These are phyloP conservation scores for Grosmannia huntii DNA, from an alignment of 2,329 filamentous ascomycete species.

Conservation along the genomic window DNA sequence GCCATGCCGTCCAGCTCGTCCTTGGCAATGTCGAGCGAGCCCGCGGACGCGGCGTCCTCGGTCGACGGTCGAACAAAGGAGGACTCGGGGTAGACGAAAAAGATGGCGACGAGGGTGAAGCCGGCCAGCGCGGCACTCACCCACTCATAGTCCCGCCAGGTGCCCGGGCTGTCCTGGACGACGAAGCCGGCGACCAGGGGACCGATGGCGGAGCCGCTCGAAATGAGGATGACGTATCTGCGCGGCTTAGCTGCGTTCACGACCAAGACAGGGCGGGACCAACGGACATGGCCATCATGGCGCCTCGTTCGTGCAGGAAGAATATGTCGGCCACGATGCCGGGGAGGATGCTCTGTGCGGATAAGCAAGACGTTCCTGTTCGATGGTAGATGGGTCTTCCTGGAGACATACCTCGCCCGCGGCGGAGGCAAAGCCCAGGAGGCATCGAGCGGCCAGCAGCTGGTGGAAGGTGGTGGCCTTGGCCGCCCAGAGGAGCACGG, in stretches of 20 bases:
- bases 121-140: conserved; percentile 3
- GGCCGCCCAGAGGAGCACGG: conserved; percentile 18
- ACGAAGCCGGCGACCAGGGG: conserved; percentile 6
- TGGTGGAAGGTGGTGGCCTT: conserved; percentile 19
- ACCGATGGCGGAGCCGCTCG: conserved; percentile 6
- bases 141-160: conserved; percentile 7
- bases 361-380: neutral
- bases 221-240: conserved; percentile 7
- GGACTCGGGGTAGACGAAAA: neutral
- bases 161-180: conserved; percentile 3
- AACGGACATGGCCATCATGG: conserved; percentile 8
- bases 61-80: neutral
- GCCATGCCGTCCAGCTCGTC: neutral
- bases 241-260: neutral
- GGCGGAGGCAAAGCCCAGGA: conserved; percentile 17
- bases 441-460: conserved; percentile 19
- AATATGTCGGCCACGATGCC: conserved; percentile 8
- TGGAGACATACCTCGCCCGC: conserved; percentile 7
- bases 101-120: conserved; percentile 1
- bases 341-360: conserved; percentile 6
- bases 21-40: neutral
- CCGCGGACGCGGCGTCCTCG: neutral
- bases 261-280: too few relatives aligned
- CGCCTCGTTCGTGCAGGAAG: conserved; percentile 7
- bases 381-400: too few relatives aligned